These are phyloP conservation scores for Eutypa lata DNA, from an alignment of 2,329 filamentous ascomycete genomes.

Conservation along the genomic window DNA sequence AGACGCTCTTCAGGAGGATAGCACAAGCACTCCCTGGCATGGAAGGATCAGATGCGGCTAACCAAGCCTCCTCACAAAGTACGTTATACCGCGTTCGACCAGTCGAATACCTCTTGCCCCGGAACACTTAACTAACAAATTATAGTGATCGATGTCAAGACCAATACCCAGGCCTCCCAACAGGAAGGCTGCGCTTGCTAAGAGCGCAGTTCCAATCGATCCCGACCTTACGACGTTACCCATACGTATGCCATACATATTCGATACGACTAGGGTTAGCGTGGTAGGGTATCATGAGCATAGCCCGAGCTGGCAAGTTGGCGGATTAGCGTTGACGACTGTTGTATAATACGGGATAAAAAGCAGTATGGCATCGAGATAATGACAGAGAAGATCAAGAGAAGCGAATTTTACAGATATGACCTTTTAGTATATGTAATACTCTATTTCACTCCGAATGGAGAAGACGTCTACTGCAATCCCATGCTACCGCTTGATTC, in stretches of 20 bases:
- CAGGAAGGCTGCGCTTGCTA: conserved; percentile 74
- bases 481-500: no score
- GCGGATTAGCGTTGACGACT: neutral
- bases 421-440: conserved; percentile 30
- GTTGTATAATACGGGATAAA: conserved; percentile 23
- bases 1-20: conserved; percentile 95
- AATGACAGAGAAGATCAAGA: neutral
- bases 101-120: neutral
- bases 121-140: conserved; percentile 20
- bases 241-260: no score
- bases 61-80: conserved; percentile 74
- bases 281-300: conserved; percentile 26
- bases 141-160: conserved; percentile 90
- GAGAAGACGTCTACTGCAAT: neutral
- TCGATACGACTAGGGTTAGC: conserved; percentile 4
- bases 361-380: neutral
- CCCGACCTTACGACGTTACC: neutral
- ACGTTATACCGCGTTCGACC: conserved; percentile 35
- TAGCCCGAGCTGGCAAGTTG: conserved; percentile 14
- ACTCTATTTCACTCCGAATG: conserved; percentile 16
- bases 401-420: conserved; percentile 14
- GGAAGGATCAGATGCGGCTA: conserved; percentile 83
- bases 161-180: conserved; percentile 64
- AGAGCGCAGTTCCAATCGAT: conserved; percentile 7
- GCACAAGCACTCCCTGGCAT: conserved; percentile 96